Evolutionary conservation across 2,329 filamentous ascomycete genomes (phyloP).

Genomic region (Aspergillus flavus): DNA sequence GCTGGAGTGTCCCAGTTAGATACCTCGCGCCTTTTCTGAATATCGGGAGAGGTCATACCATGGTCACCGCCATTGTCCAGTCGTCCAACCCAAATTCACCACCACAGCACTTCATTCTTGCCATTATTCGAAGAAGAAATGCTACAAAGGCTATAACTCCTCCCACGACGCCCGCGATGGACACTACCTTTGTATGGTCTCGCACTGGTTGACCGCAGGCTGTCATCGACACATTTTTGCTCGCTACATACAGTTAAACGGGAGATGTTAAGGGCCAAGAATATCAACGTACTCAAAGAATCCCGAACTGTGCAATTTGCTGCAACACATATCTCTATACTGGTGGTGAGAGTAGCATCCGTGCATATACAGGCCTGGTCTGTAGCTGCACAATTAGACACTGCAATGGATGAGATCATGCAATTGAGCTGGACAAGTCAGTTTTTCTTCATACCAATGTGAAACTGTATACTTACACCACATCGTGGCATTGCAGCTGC

Average conservation of each 20-base stretch:
- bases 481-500: slow-evolving; percentile 23
- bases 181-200: slow-evolving; percentile 35
- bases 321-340: slow-evolving; percentile 38
- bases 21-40: too few relatives aligned
- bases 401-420: slow-evolving; percentile 10
- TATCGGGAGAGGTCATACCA: slow-evolving; percentile 22
- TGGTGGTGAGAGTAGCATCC: slow-evolving; percentile 33
- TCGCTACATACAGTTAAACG: slow-evolving; percentile 31
- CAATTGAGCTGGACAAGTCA: neutral
- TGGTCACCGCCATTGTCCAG: slow-evolving; percentile 37
- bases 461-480: slow-evolving; percentile 21
- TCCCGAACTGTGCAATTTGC: slow-evolving; percentile 42
- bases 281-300: slow-evolving; percentile 32
- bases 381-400: slow-evolving; percentile 41
- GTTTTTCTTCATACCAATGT: neutral
- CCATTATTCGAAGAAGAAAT: slow-evolving; percentile 39
- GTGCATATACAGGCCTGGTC: slow-evolving; percentile 46
- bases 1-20: slow-evolving; percentile 9
- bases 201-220: slow-evolving; percentile 43
- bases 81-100: slow-evolving; percentile 46
- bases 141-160: slow-evolving; percentile 37
- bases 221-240: slow-evolving; percentile 46
- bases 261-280: neutral
- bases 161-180: slow-evolving; percentile 37
- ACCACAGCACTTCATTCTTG: slow-evolving; percentile 38